Evolutionary conservation across 495 filamentous ascomycete species (phyloP).

Genomic region (Xylaria curta): DNA sequence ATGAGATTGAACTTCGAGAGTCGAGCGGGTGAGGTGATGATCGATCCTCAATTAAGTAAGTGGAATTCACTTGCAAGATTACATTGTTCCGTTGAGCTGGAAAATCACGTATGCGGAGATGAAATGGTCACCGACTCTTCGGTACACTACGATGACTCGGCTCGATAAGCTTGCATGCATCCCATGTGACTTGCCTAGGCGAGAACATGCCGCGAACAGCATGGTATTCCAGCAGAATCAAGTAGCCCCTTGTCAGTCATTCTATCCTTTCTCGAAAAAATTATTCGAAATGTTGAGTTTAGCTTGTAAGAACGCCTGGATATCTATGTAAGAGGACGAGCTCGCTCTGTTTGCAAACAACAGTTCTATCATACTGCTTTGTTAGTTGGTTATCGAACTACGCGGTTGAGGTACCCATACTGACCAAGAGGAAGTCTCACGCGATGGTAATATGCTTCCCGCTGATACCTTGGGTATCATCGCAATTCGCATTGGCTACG

Average conservation of each 20-base stretch:
- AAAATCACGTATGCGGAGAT: constrained; percentile 12
- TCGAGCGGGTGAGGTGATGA: not conserved
- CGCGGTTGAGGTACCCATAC: no score
- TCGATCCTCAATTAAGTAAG: not conserved
- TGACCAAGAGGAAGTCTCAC: not conserved
- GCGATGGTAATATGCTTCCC: not conserved
- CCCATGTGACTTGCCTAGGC: not conserved
- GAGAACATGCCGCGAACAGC: not conserved
- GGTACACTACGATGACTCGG: not conserved
- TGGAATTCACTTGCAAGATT: not conserved
- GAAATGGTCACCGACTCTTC: not conserved
- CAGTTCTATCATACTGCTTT: not conserved
- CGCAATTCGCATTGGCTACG: constrained; percentile 14
- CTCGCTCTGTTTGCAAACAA: not conserved
- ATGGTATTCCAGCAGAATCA: not conserved
- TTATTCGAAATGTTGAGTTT: not conserved
- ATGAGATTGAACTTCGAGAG: not conserved
- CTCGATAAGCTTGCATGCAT: constrained; percentile 7
- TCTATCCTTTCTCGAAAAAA: not conserved
- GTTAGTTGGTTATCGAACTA: not conserved
- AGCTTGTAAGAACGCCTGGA: no score
- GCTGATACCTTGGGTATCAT: not conserved
- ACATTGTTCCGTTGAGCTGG: not conserved
- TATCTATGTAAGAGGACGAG: not conserved
- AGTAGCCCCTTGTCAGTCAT: not conserved